Evolutionary conservation across 805 yeast genomes (phyloP).

Genomic region (Alloascoidea africana): DNA sequence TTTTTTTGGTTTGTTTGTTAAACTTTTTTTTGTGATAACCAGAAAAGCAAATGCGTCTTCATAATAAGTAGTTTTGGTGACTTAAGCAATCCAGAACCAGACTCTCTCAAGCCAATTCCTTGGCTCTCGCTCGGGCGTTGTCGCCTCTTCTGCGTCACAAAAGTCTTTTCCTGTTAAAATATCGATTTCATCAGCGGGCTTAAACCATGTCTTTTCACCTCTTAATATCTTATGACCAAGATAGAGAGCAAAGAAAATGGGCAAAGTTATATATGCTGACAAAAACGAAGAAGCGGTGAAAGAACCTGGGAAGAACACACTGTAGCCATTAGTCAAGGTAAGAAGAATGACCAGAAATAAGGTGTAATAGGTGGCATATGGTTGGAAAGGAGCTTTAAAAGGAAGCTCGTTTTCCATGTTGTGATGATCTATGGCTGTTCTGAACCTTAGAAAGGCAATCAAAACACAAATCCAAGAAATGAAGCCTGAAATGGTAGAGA

Average conservation of each 20-base stretch:
- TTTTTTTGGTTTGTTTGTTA: too few species aligned
- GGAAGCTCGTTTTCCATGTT: conserved; percentile 31
- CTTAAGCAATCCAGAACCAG: conserved; percentile 37
- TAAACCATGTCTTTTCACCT: conserved; percentile 19
- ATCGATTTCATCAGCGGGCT: conserved; percentile 44
- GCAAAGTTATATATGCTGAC: conserved; percentile 58
- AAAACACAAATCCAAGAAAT: conserved; percentile 42
- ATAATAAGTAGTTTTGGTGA: too few species aligned
- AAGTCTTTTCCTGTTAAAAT: conserved; percentile 40
- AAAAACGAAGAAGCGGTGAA: conserved; percentile 44
- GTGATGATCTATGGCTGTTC: conserved; percentile 41
- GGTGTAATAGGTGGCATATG: conserved; percentile 40
- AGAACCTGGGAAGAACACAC: conserved; percentile 47
- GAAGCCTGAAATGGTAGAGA: conserved; percentile 64
- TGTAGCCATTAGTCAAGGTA: conserved; percentile 53
- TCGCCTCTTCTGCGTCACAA: conserved; percentile 37
- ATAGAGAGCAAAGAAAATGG: conserved; percentile 42
- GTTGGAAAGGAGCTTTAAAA: conserved; percentile 43
- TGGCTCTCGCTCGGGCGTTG: conserved; percentile 17
- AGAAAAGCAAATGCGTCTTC: too few species aligned
- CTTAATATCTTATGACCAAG: conserved; percentile 38
- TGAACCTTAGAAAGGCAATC: conserved; percentile 51
- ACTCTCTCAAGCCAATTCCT: conserved; percentile 25
- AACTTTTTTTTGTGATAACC: too few species aligned
- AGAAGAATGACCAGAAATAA: conserved; percentile 28